Evolutionary conservation across 2,329 filamentous ascomycete genomes (phyloP), one percentile per base, ranked within the genome.

Genomic region (Fusarium liriodendri): DNA sequence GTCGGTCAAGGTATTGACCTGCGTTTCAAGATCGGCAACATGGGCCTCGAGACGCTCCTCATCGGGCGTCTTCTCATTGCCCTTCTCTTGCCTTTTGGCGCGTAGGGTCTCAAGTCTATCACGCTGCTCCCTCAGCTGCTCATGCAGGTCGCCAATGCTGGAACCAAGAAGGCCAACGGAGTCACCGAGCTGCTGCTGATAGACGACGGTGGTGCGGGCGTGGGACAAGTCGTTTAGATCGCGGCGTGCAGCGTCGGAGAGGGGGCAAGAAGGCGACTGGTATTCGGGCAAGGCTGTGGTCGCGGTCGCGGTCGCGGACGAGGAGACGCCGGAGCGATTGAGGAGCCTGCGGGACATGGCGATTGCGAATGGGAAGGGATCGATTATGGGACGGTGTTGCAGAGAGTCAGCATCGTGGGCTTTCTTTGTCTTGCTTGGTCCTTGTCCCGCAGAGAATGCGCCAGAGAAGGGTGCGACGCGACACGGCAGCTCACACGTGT

Each of bases 101-200:
- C 70, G 79, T 18, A 80, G 64, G 10, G 73, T 71, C 11, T 79
- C 78, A 7, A 86, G 80, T 10, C 79, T 74, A 4, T 80, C 76
- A 10, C 78, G 81, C 69, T 85, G 82, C n/a, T 80, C 78, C 33
- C 79, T 79, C 3, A 86, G 73, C 7, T 81, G 80, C 63, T 89
- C 88, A 73, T 90, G 88, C 73, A 89, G 81, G 73, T 85, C 84
- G 58, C 84, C 83, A 14, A 89, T 85, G 66, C 80, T 83, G 45
- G 82, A 81, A 32, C 84, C 84, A 18, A 90, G 82, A 10, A 87
- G 76, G 8, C 82, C 79, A 38, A 85, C 72, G 6, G 87, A 85
- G 27, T 85, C 81, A 60, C 82, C 82, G 33, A 90, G 82, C 40
- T 89, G 87, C 9, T 81, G 77, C 27, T 86, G 82, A 78, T 88